These are phyloP conservation scores for Multifurca ochricompacta DNA, from an alignment of 768 basidiomycete genomes.

Conservation along the genomic window DNA sequence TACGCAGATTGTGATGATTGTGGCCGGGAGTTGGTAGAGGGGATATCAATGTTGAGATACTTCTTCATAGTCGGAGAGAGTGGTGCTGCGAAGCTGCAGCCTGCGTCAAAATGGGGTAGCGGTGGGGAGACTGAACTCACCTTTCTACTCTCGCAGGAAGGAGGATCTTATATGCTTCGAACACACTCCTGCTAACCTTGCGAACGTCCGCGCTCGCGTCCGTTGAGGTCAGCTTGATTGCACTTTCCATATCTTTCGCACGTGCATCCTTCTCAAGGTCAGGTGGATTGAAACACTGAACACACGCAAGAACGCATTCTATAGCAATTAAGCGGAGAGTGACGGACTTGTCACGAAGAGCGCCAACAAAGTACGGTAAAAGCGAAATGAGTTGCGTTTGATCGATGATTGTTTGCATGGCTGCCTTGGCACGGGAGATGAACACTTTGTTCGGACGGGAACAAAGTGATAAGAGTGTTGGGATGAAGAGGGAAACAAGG, in stretches of 20 bases:
- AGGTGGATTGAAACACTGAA: conserved; percentile 73
- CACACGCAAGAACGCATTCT: conserved; percentile 55
- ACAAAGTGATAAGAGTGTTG: conserved; percentile 58
- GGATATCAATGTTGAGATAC: conserved; percentile 17
- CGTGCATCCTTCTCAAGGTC: conserved; percentile 65
- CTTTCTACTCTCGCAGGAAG: conserved; percentile 60
- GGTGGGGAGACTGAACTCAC: conserved; percentile 32
- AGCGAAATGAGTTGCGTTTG: conserved; percentile 59
- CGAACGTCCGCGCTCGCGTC: conserved; percentile 75
- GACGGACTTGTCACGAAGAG: conserved; percentile 59
- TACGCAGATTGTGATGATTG: conserved; percentile 14
- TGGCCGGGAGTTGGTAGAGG: conserved; percentile 13
- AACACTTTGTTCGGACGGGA: conserved; percentile 75
- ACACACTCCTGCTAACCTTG: conserved; percentile 59
- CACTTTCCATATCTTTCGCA: conserved; percentile 57
- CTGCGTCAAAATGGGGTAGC: conserved; percentile 9
- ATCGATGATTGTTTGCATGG: conserved; percentile 55
- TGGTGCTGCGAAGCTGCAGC: conserved; percentile 57
- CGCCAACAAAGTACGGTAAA: conserved; percentile 50
- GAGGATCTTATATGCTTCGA: conserved; percentile 65
- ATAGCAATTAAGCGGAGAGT: conserved; percentile 56
- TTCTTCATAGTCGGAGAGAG: conserved; percentile 62
- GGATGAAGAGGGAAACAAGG: conserved; percentile 62
- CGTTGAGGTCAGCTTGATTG: conserved; percentile 57
- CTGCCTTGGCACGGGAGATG: conserved; percentile 52